Conservation (phyloP, 192 early-diverging fungal species). For the Mortierella alpina region DNA sequence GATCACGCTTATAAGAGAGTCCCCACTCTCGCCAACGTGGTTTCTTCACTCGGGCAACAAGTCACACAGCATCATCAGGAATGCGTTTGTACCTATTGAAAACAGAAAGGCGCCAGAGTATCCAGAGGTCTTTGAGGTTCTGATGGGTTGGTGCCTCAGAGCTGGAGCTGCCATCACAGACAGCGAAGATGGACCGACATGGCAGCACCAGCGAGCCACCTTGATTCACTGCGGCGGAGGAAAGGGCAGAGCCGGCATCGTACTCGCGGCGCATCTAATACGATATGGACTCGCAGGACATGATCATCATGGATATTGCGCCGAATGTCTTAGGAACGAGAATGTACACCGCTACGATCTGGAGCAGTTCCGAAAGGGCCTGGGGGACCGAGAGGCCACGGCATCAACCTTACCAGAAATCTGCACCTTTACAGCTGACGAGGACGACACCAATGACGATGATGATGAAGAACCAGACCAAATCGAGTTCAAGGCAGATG, state of each 20-base stretch:
- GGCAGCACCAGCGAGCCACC: slow-evolving; percentile 30
- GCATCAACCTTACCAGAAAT: slow-evolving; percentile 17
- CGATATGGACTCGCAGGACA: slow-evolving; percentile 41
- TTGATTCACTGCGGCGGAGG: slow-evolving; percentile 51
- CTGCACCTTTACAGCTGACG: slow-evolving; percentile 14
- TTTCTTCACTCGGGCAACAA: slow-evolving; percentile 13
- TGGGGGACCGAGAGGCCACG: slow-evolving; percentile 13
- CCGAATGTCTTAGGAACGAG: slow-evolving; percentile 14
- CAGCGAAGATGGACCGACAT: slow-evolving; percentile 1
- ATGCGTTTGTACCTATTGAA: slow-evolving; percentile 49
- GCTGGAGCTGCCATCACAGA: not conserved
- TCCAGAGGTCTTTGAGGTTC: slow-evolving; percentile 43
- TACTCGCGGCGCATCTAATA: slow-evolving; percentile 42
- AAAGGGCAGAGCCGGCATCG: slow-evolving; percentile 47
- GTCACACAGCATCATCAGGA: slow-evolving; percentile 16
- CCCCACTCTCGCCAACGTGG: slow-evolving; percentile 35
- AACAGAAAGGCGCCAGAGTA: slow-evolving; percentile 45
- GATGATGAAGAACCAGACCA: slow-evolving; percentile 12
- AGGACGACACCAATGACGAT: slow-evolving; percentile 1
- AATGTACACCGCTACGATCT: slow-evolving; percentile 39
- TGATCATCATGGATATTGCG: slow-evolving; percentile 34
- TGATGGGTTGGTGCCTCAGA: slow-evolving; percentile 50
- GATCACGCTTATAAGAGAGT: slow-evolving; percentile 43
- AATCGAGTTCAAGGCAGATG: not conserved
- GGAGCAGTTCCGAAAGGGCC: slow-evolving; percentile 36